Percentiles rank a stretch among this genome's conserved stretches.
Evolutionary conservation across 1,139 yeast genomes (phyloP).

Genomic region (Zygosaccharomyces sapae): DNA sequence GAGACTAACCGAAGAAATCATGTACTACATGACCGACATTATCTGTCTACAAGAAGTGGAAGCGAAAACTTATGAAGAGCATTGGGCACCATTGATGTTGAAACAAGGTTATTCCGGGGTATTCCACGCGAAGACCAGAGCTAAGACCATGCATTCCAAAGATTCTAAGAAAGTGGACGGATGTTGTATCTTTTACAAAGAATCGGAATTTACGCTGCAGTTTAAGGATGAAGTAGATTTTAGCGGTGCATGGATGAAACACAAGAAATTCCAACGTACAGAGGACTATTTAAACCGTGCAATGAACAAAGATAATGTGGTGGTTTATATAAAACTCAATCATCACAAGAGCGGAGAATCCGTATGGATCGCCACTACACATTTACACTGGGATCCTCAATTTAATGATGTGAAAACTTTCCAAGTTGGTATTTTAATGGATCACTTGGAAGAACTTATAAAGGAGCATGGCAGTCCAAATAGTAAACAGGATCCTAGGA

Average conservation of each 20-base stretch:
- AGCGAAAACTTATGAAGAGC: constrained; percentile 76
- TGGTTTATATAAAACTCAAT: constrained; percentile 73
- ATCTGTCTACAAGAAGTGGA: constrained; percentile 95
- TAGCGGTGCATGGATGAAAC: constrained; percentile 81
- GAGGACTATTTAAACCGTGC: constrained; percentile 94
- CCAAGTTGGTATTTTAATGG: constrained; percentile 88
- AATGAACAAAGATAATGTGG: constrained; percentile 93
- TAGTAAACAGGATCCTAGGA: constrained; percentile 50
- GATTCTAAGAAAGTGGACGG: constrained; percentile 94
- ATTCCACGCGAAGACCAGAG: constrained; percentile 84
- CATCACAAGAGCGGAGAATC: constrained; percentile 68
- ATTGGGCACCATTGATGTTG: constrained; percentile 73
- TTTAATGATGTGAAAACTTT: constrained; percentile 93
- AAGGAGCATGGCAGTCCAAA: constrained; percentile 39
- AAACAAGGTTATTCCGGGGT: constrained; percentile 75
- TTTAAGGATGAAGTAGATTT: constrained; percentile 79
- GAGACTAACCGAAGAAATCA: constrained; percentile 66
- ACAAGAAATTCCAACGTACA: constrained; percentile 85
- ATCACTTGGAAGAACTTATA: constrained; percentile 68
- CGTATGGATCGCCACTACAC: constrained; percentile 79
- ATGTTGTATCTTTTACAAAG: constrained; percentile 84
- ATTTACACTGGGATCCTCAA: constrained; percentile 98
- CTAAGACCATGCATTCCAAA: constrained; percentile 80
- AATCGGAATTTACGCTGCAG: constrained; percentile 61
- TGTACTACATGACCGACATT: constrained; percentile 63